Evolutionary conservation across 1,284 basidiomycete species (phyloP).

Genomic region (Austropuccinia psidii): DNA sequence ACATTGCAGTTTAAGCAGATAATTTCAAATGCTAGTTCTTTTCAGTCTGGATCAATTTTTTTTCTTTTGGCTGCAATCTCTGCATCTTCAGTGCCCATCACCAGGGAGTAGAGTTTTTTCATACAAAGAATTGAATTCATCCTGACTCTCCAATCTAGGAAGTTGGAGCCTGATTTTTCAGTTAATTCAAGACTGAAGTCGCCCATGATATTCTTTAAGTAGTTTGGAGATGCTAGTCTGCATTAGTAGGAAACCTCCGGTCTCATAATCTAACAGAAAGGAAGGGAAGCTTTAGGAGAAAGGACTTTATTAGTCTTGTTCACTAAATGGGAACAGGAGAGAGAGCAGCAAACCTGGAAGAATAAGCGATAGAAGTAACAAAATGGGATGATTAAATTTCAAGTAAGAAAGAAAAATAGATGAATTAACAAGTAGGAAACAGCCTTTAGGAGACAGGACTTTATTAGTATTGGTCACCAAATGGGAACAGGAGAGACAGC

Average conservation of each 20-base stretch:
- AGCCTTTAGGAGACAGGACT: too few relatives aligned
- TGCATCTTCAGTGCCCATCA: not conserved
- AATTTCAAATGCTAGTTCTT: not conserved
- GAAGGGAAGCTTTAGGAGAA: too few relatives aligned
- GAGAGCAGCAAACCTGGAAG: too few relatives aligned
- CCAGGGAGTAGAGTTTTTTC: not conserved
- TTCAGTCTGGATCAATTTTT: not conserved
- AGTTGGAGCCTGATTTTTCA: not conserved
- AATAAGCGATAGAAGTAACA: too few relatives aligned
- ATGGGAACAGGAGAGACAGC: too few relatives aligned
- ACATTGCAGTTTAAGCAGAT: not conserved
- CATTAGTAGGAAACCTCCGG: not conserved
- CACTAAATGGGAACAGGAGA: too few relatives aligned
- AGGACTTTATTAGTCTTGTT: too few relatives aligned
- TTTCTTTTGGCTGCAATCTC: not conserved
- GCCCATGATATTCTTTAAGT: not conserved
- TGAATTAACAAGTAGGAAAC: too few relatives aligned
- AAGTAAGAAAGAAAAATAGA: too few relatives aligned
- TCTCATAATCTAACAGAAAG: slow-evolving; percentile 3
- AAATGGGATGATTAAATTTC: too few relatives aligned
- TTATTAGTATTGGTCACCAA: too few relatives aligned
- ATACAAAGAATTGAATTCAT: not conserved
- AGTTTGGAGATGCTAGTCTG: too few relatives aligned
- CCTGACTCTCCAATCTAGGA: not conserved
- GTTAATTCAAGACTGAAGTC: not conserved